Evolutionary conservation across 2,329 filamentous ascomycete species (phyloP).

Genomic region (Microsporum audouinii): DNA sequence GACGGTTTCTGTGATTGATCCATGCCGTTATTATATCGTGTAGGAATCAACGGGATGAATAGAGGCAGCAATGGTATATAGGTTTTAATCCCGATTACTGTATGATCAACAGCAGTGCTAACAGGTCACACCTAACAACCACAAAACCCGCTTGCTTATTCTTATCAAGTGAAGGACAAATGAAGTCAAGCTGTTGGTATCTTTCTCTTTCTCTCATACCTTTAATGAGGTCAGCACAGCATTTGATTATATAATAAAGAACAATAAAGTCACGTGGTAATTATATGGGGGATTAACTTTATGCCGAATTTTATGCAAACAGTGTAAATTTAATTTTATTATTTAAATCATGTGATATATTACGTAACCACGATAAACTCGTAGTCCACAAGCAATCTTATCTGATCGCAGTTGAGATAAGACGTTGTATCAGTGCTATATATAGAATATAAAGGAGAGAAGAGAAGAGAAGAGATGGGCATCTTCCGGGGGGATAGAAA

Average conservation of each 20-base stretch:
- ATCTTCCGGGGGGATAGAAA: too few species aligned
- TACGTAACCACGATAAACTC: too few species aligned
- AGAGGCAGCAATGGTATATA: neutral
- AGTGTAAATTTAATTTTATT: neutral
- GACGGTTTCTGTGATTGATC: constrained; percentile 40
- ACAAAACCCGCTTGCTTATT: neutral
- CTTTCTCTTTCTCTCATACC: neutral
- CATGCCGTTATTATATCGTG: constrained; percentile 21
- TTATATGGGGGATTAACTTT: neutral
- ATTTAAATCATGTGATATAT: too few species aligned
- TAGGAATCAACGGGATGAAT: neutral
- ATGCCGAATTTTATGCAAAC: neutral
- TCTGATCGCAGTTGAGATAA: too few species aligned
- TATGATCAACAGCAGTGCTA: neutral
- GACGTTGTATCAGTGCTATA: too few species aligned
- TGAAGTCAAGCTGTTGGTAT: neutral
- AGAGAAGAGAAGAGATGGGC: too few species aligned
- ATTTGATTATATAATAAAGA: neutral
- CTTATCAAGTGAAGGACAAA: neutral
- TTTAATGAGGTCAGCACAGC: neutral
- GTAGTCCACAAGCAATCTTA: too few species aligned
- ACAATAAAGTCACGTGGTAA: neutral
- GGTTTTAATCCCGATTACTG: neutral
- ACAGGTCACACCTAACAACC: neutral
- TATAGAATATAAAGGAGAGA: too few species aligned